These are phyloP conservation scores for Dryas drummondii DNA, from an alignment of 306 rosid species.

Conservation along the genomic window DNA sequence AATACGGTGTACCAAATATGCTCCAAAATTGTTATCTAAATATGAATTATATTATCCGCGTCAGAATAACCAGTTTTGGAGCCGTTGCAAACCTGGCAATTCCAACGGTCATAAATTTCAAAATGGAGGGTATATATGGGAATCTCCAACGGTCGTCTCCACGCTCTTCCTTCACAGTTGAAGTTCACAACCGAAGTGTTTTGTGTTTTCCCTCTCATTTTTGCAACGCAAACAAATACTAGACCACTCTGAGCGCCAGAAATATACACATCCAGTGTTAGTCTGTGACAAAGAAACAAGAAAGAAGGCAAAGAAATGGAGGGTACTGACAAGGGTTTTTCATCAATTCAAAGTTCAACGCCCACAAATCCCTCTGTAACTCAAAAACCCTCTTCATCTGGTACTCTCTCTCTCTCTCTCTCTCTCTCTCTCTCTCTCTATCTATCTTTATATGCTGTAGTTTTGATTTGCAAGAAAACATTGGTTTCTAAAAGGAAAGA, in stretches of 20 bases:
- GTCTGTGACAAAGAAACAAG: not conserved
- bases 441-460: not conserved
- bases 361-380: conserved; percentile 10
- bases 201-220: not conserved
- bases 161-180: not conserved
- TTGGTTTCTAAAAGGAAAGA: not conserved
- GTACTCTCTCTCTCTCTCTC: conserved; percentile 6
- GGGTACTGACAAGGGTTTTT: conserved; percentile 6
- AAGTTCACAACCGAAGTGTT: not conserved
- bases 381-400: conserved; percentile 9
- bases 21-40: too few species aligned
- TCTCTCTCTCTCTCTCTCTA: not conserved
- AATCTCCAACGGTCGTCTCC: conserved; percentile 24
- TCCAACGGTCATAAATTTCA: conserved; percentile 31
- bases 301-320: conserved; percentile 18
- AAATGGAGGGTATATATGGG: not conserved
- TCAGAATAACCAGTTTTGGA: not conserved
- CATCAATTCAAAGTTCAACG: not conserved
- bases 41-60: not conserved
- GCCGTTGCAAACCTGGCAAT: conserved; percentile 7
- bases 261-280: not conserved
- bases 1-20: too few species aligned
- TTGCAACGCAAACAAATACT: not conserved
- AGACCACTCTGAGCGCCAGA: not conserved
- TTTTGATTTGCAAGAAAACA: not conserved